phyloP scores from a whole-genome alignment of 306 rosid species.

The Corylus americana region DNA sequence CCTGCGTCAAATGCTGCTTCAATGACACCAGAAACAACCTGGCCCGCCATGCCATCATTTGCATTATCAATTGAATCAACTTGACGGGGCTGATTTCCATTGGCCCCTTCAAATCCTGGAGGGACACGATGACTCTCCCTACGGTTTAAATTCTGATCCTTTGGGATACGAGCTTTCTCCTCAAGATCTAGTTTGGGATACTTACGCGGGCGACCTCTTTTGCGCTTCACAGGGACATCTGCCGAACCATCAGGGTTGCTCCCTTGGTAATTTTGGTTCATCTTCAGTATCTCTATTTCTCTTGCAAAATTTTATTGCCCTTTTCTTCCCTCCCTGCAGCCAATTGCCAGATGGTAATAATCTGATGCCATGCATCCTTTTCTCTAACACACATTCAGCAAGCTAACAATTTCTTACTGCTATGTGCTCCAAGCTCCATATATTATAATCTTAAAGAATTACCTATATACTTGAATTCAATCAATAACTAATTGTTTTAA shows the following conservation, averaged over 20 bases:
- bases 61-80: slow-evolving; percentile 38
- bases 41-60: slow-evolving; percentile 61
- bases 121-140: slow-evolving; percentile 40
- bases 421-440: neutral
- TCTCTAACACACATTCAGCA: neutral
- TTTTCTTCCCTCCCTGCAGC: slow-evolving; percentile 27
- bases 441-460: neutral
- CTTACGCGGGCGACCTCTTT: slow-evolving; percentile 97
- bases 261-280: slow-evolving; percentile 64
- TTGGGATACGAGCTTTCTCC: slow-evolving; percentile 35
- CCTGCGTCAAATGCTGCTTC: slow-evolving; percentile 96
- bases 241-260: slow-evolving; percentile 54
- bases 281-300: slow-evolving; percentile 26
- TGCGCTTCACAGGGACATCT: slow-evolving; percentile 75
- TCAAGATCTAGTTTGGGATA: slow-evolving; percentile 57
- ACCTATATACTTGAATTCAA: neutral
- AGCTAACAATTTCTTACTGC: neutral
- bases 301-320: slow-evolving; percentile 14
- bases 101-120: slow-evolving; percentile 53
- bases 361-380: neutral
- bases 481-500: neutral
- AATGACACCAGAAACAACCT: slow-evolving; percentile 71
- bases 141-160: slow-evolving; percentile 40
- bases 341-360: neutral
- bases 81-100: slow-evolving; percentile 55